Evolutionary conservation across 2,329 filamentous ascomycete genomes (phyloP).

Genomic region (Grosmannia serpens): DNA sequence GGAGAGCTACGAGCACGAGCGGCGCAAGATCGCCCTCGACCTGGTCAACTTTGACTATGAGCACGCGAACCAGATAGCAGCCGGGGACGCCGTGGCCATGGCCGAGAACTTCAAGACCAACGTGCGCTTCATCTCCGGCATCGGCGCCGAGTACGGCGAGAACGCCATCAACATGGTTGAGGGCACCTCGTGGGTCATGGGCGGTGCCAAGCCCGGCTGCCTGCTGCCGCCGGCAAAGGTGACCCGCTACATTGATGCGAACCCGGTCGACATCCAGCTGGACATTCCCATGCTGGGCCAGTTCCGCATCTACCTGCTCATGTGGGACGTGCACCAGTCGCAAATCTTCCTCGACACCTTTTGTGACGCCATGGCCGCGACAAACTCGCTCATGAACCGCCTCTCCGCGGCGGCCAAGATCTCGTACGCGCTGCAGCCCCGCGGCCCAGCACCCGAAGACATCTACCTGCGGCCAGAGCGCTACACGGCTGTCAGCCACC

Average conservation of each 20-base stretch:
- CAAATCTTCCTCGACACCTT: slow-evolving; percentile 48
- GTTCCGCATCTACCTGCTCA: slow-evolving; percentile 64
- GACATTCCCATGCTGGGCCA: slow-evolving; percentile 70
- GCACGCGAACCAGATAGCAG: slow-evolving; percentile 30
- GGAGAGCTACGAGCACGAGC: slow-evolving; percentile 50
- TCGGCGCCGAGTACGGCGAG: slow-evolving; percentile 47
- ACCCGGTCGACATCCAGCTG: slow-evolving; percentile 65
- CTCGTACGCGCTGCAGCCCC: slow-evolving; percentile 51
- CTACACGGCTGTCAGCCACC: slow-evolving; percentile 55
- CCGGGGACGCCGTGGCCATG: slow-evolving; percentile 45
- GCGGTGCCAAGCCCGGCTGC: slow-evolving; percentile 38
- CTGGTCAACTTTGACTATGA: slow-evolving; percentile 47
- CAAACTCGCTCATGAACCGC: slow-evolving; percentile 44
- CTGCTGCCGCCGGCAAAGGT: slow-evolving; percentile 57
- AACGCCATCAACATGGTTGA: slow-evolving; percentile 35
- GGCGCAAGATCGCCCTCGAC: slow-evolving; percentile 48
- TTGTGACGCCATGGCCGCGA: slow-evolving; percentile 39
- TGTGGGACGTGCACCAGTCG: slow-evolving; percentile 44
- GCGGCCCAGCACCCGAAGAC: slow-evolving; percentile 47
- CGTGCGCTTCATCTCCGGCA: slow-evolving; percentile 55
- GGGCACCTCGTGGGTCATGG: slow-evolving; percentile 22
- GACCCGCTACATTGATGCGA: slow-evolving; percentile 65
- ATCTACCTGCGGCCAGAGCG: slow-evolving; percentile 55
- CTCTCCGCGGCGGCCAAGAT: slow-evolving; percentile 45
- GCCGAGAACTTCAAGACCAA: slow-evolving; percentile 55